Conservation (phyloP, 83 land plant genomes). For the Thuja plicata region DNA sequence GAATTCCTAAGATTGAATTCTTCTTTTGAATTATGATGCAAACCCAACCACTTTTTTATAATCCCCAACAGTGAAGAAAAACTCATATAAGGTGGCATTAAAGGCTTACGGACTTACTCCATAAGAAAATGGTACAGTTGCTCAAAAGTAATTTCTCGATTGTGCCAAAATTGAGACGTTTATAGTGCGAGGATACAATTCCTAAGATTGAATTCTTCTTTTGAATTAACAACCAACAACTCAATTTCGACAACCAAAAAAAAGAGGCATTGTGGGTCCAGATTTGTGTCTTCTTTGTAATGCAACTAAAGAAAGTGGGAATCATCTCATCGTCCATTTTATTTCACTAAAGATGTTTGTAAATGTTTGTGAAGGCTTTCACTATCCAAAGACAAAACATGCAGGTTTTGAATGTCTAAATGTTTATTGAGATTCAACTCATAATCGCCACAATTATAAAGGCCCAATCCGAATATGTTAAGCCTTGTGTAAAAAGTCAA, state of each 20-base stretch:
- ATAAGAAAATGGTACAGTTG: neutral
- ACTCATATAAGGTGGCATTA: neutral
- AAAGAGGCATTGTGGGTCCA: too few relatives aligned
- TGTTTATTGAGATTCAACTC: neutral
- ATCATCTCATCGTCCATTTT: neutral
- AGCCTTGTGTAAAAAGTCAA: neutral
- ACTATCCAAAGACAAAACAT: neutral
- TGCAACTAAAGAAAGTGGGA: neutral
- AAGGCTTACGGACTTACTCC: neutral
- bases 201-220: neutral
- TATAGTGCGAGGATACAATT: neutral
- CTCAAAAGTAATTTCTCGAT: neutral
- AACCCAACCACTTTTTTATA: too few relatives aligned
- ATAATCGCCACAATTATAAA: neutral
- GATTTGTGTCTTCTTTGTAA: too few relatives aligned
- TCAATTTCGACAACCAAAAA: too few relatives aligned
- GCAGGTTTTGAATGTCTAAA: neutral
- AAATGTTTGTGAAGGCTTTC: neutral
- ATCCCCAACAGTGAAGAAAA: too few relatives aligned
- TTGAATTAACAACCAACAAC: neutral
- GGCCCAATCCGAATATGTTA: neutral
- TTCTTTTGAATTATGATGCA: neutral
- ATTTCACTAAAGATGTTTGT: neutral
- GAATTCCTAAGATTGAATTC: neutral
- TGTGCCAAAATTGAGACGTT: neutral